Conservation (phyloP, 176 grass and related monocot genomes). For the Eremochloa ophiuroides region DNA sequence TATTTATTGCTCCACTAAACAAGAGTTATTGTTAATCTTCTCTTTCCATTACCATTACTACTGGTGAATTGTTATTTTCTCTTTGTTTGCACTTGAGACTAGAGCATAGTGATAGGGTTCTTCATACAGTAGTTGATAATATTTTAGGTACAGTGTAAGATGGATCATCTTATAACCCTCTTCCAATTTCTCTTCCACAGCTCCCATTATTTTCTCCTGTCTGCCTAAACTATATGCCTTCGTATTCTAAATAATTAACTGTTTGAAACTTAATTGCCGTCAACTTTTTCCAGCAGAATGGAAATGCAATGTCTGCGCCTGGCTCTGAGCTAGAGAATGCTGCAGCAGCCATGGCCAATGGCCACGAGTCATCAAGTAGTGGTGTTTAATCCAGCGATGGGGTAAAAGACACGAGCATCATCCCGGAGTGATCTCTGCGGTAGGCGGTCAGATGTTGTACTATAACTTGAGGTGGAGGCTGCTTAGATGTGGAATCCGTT, state of each 20-base stretch:
- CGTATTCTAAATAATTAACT: constrained; percentile 10
- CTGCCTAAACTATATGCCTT: background rate
- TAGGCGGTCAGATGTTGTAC: constrained; percentile 35
- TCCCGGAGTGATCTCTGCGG: constrained; percentile 17
- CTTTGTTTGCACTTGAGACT: background rate
- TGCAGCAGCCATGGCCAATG: constrained; percentile 26
- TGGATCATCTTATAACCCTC: background rate
- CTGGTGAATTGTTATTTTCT: background rate
- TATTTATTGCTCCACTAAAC: background rate
- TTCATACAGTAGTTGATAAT: background rate
- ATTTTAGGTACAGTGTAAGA: background rate
- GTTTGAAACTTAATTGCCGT: background rate
- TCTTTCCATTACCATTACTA: background rate
- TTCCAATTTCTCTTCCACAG: background rate
- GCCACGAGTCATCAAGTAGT: constrained; percentile 16
- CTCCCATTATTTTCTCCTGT: background rate
- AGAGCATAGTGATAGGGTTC: background rate
- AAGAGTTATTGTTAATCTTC: background rate
- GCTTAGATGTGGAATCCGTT: constrained; percentile 24
- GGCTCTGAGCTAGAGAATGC: constrained; percentile 23
- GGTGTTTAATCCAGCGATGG: constrained; percentile 6
- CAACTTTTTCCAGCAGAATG: constrained; percentile 33
- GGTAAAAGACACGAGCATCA: background rate
- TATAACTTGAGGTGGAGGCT: constrained; percentile 34
- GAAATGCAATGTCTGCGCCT: constrained; percentile 8